These are phyloP conservation scores for Hypoxylon subgilvum DNA, from an alignment of 495 filamentous ascomycete species.

Conservation along the genomic window DNA sequence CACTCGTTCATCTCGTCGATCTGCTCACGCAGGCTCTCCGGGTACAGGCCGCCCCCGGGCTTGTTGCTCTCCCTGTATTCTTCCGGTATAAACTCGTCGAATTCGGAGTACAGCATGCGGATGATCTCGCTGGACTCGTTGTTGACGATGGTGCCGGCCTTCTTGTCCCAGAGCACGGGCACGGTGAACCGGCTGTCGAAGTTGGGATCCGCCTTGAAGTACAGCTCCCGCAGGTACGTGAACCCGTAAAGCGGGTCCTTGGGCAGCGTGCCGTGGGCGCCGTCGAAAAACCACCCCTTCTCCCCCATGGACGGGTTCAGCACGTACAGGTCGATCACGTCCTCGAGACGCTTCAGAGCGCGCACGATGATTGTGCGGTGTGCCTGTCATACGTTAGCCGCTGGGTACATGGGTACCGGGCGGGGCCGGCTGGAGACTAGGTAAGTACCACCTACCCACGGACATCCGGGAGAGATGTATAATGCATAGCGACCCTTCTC, in stretches of 20 bases:
- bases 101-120: slow-evolving; percentile 68
- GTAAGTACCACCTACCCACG: slow-evolving; percentile 65
- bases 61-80: slow-evolving; percentile 63
- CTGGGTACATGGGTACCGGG: no score
- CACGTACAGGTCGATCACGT: slow-evolving; percentile 64
- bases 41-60: slow-evolving; percentile 59
- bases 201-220: slow-evolving; percentile 65
- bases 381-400: slow-evolving; percentile 47
- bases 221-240: slow-evolving; percentile 67
- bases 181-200: slow-evolving; percentile 74
- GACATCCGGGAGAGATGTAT: slow-evolving; percentile 70
- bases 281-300: slow-evolving; percentile 73
- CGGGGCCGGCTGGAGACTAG: no score
- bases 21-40: slow-evolving; percentile 58
- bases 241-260: slow-evolving; percentile 69
- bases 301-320: slow-evolving; percentile 59
- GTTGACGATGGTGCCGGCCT: slow-evolving; percentile 69
- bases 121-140: slow-evolving; percentile 83
- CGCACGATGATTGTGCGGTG: slow-evolving; percentile 71
- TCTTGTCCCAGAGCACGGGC: slow-evolving; percentile 74
- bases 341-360: slow-evolving; percentile 68
- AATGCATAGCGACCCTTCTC: slow-evolving; percentile 72
- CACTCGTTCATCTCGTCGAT: slow-evolving; percentile 82
- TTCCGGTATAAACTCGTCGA: slow-evolving; percentile 72
- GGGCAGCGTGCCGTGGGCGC: slow-evolving; percentile 54